phyloP scores from a whole-genome alignment of 768 basidiomycete species.

The Mycena leptocephala region DNA sequence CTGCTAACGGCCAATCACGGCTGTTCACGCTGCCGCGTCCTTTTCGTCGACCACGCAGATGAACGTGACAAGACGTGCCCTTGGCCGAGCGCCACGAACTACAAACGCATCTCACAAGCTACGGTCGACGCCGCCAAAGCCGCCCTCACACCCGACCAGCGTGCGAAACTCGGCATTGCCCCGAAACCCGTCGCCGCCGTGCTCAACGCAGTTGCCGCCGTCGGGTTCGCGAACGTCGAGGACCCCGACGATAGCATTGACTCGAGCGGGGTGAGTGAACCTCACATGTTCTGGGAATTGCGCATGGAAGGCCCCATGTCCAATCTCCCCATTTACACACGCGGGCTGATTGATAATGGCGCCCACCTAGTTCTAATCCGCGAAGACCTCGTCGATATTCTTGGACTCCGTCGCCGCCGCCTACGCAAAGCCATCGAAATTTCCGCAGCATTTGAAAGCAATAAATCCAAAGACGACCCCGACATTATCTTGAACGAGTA shows the following conservation, averaged over 20 bases:
- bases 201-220: no score
- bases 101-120: neutral
- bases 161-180: neutral
- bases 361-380: conserved; percentile 46
- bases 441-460: neutral
- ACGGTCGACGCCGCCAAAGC: neutral
- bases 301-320: neutral
- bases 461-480: neutral
- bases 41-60: neutral
- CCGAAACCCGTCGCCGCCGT: neutral
- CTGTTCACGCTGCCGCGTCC: neutral
- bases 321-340: neutral
- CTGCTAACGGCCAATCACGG: neutral
- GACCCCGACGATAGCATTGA: neutral
- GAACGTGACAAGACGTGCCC: no score
- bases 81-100: neutral
- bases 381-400: conserved; percentile 34
- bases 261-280: neutral
- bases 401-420: neutral
- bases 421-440: conserved; percentile 24
- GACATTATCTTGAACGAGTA: neutral
- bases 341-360: neutral
- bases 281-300: neutral
- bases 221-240: no score
- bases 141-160: neutral